Evolutionary conservation across 1,139 yeast species (phyloP).

Genomic region (Magnusiomyces ingens): DNA sequence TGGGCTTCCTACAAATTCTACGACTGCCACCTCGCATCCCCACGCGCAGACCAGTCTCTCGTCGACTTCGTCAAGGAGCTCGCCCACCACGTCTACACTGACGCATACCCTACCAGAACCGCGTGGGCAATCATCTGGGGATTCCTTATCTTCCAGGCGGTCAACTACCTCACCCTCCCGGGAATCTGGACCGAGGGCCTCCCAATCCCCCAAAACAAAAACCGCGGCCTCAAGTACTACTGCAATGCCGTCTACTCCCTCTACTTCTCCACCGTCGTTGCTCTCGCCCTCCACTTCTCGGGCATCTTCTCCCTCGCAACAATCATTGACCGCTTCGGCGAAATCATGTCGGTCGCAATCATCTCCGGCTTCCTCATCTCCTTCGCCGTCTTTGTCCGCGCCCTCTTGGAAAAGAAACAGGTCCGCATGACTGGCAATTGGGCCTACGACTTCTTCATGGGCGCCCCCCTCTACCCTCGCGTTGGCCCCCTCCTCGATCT

Average conservation of each 20-base stretch:
- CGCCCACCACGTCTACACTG: conserved; percentile 40
- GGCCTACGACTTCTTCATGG: conserved; percentile 90
- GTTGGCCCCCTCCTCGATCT: conserved; percentile 76
- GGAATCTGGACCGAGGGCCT: conserved; percentile 95
- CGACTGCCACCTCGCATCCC: conserved; percentile 65
- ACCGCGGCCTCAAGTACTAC: conserved; percentile 78
- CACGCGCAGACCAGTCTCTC: conserved; percentile 54
- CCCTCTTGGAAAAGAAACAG: conserved; percentile 43
- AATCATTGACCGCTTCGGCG: conserved; percentile 75
- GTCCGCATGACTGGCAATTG: conserved; percentile 89
- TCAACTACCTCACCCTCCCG: conserved; percentile 80
- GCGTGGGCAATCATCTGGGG: conserved; percentile 67
- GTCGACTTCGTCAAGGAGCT: conserved; percentile 45
- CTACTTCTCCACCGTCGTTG: conserved; percentile 57
- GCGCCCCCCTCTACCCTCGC: conserved; percentile 94
- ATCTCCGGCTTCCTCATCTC: conserved; percentile 66
- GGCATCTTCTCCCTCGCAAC: conserved; percentile 68
- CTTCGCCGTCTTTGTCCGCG: conserved; percentile 56
- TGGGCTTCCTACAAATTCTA: conserved; percentile 86
- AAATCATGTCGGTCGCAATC: conserved; percentile 88
- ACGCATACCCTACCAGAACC: conserved; percentile 62
- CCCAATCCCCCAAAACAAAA: conserved; percentile 73
- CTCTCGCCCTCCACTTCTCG: conserved; percentile 58
- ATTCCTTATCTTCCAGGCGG: conserved; percentile 63
- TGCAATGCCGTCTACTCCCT: conserved; percentile 88